Evolutionary conservation across 371 early-diverging fungal species (phyloP).

Genomic region (Mucor mucedo): DNA sequence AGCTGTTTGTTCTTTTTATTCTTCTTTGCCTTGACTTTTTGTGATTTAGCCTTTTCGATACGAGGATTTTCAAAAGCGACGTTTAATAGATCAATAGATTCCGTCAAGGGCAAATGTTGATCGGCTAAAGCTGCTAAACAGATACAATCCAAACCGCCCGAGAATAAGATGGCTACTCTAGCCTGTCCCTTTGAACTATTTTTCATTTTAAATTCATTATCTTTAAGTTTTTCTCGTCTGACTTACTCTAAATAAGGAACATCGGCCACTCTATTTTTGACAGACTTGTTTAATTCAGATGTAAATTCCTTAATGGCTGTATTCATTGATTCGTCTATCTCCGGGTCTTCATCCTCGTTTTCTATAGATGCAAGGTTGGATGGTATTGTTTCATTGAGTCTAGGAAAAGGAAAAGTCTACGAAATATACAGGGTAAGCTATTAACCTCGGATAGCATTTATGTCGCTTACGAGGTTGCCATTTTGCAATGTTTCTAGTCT

Average conservation of each 20-base stretch:
- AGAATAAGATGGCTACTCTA: conserved; percentile 87
- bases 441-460: not conserved
- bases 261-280: conserved; percentile 59
- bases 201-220: not conserved
- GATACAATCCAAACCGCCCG: conserved; percentile 94
- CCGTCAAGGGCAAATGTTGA: conserved; percentile 65
- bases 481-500: not conserved
- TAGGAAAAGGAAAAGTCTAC: conserved; percentile 57
- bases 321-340: conserved; percentile 36
- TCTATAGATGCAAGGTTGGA: conserved; percentile 25
- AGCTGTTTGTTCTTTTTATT: conserved; percentile 17
- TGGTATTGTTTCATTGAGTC: conserved; percentile 43
- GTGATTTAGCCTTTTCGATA: conserved; percentile 41
- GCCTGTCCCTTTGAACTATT: conserved; percentile 33
- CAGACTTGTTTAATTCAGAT: conserved; percentile 56
- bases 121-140: conserved; percentile 83
- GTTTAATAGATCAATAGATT: conserved; percentile 92
- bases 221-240: not conserved
- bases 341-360: conserved; percentile 29
- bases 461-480: conserved; percentile 5
- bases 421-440: not conserved
- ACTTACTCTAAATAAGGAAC: conserved; percentile 56
- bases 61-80: conserved; percentile 96
- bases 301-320: conserved; percentile 44
- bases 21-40: conserved; percentile 22